Evolutionary conservation across 2,329 filamentous ascomycete genomes (phyloP).

Genomic region (Scedosporium aurantiacum): DNA sequence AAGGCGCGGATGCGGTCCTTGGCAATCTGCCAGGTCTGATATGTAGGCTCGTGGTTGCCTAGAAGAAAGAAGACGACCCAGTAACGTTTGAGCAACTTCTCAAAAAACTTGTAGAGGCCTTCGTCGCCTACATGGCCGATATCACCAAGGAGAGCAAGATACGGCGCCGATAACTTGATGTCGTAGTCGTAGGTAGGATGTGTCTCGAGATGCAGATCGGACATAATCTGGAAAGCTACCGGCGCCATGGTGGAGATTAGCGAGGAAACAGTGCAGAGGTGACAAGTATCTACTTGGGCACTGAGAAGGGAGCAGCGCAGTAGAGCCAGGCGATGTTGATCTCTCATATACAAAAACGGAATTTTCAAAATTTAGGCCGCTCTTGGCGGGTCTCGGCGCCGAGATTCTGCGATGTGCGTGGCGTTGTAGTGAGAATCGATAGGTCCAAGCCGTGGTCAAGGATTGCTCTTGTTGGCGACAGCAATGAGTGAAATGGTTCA

Average conservation of each 20-base stretch:
- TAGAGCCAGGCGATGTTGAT: too few relatives aligned
- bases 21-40: constrained; percentile 3
- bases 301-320: too few relatives aligned
- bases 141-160: constrained; percentile 37
- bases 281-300: too few relatives aligned
- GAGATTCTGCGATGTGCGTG: neutral
- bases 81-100: constrained; percentile 27
- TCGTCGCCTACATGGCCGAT: constrained; percentile 31
- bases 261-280: too few relatives aligned
- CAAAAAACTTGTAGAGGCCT: constrained; percentile 28
- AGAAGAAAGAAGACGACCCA: constrained; percentile 30
- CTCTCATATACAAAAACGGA: too few relatives aligned
- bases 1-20: constrained; percentile 2
- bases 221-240: constrained; percentile 12
- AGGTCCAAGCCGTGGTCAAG: neutral
- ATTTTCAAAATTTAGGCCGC: neutral
- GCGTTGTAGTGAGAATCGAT: neutral
- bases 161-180: constrained; percentile 26
- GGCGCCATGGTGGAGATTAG: neutral
- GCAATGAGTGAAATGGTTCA: too few relatives aligned
- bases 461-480: too few relatives aligned
- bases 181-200: constrained; percentile 23
- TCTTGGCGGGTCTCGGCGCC: neutral
- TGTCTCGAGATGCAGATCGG: constrained; percentile 36
- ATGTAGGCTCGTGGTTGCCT: constrained; percentile 37